These are phyloP conservation scores for Eucalyptus leucophloia DNA, from an alignment of 345 rosid genomes.

Conservation along the genomic window DNA sequence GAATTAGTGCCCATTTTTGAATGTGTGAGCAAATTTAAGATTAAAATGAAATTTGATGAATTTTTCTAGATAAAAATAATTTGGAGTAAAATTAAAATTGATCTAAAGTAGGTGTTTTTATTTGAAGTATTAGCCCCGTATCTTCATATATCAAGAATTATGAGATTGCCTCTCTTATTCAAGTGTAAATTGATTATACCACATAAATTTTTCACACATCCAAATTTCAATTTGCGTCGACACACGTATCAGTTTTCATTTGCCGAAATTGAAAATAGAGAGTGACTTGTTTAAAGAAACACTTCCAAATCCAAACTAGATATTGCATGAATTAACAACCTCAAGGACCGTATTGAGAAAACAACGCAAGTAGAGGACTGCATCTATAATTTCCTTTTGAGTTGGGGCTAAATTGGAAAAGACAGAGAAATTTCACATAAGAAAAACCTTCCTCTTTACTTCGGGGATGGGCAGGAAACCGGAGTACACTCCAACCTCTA, in stretches of 20 bases:
- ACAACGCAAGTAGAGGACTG: background rate
- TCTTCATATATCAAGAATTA: background rate
- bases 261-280: background rate
- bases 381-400: background rate
- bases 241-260: background rate
- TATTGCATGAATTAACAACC: background rate
- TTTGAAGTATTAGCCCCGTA: fast-evolving
- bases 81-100: background rate
- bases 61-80: background rate
- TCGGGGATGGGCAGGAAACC: background rate
- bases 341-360: background rate
- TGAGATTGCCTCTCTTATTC: background rate
- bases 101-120: fast-evolving
- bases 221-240: background rate
- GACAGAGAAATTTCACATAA: background rate
- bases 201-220: background rate
- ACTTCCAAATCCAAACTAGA: background rate
- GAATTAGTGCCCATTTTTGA: fast-evolving
- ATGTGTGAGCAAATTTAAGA: fast-evolving
- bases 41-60: background rate
- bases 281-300: background rate
- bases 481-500: background rate
- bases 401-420: background rate
- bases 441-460: background rate
- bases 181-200: background rate